Base-by-base conservation (phyloP, 2,329 filamentous ascomycete species). In the Periconia macrospinosa region DNA sequence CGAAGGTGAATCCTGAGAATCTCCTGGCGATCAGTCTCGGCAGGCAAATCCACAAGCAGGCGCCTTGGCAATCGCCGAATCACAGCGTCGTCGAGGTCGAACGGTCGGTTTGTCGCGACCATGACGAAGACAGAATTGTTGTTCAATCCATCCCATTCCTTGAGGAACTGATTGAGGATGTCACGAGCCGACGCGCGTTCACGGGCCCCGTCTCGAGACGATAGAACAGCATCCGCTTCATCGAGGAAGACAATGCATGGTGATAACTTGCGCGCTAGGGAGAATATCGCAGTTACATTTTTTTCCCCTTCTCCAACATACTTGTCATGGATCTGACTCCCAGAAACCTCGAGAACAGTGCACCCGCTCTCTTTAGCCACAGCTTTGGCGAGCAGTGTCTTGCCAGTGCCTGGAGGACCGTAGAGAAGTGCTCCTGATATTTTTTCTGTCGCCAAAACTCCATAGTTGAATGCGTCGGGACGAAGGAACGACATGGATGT, bases 171-270 rank as follows among this genome's bases (percentile, higher is more conserved):
- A 69, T 97, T 99, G 73, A 97, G 92, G 50, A 94, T 88, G 71
- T 97, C 93, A 47, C 92, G 86, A 63, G 95, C 90, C 1, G 84
- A 87, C 6, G 85, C 84, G 30, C 90, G 82, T 62, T 85, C 86
- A 54, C 83, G 82, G 20, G 82, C 80, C 40, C 84, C 83, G 58
- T 86, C 83, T 50, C 94, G 86, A 15, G 89, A 87, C 23, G 90
- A 90, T 52, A 99, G 89, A 45, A 99, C 87, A 8, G 93, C 90
- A 71, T 99, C 94, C 19, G 92, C 94, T 76, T 99, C 94, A 68
- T 99, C 94, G 57, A 99, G 91, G 76, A 99, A 97, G 47, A 99
- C 90, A 15, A 99, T 88, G 67, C 92, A 92, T 0, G 94, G 94
- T 1, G 89, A 88, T 8, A 97, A 83, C 73, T 96, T 96, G 75